Conservation (phyloP, 2,329 filamentous ascomycete species). For the Verruconis gallopava region DNA sequence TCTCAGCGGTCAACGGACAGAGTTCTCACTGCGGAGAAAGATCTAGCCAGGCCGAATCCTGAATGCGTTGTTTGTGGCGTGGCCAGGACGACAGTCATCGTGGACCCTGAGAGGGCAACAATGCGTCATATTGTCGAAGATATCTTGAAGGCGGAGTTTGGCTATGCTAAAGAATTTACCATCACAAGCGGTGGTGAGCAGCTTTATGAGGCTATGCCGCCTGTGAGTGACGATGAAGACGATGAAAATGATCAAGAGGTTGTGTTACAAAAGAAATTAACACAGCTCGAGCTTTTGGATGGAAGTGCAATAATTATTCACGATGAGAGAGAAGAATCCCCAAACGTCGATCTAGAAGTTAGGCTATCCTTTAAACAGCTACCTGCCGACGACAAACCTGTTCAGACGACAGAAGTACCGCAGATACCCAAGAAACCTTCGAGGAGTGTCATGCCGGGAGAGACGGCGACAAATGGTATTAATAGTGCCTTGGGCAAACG, state of each 20-base stretch:
- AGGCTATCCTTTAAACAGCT: constrained; percentile 22
- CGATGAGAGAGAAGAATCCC: constrained; percentile 67
- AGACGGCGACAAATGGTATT: constrained; percentile 5
- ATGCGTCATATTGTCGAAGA: constrained; percentile 67
- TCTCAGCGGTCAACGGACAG: constrained; percentile 51
- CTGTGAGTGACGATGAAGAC: constrained; percentile 60
- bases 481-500: constrained; percentile 26
- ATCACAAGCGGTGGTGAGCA: background rate
- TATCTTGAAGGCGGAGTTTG: constrained; percentile 55
- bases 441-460: constrained; percentile 14
- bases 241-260: constrained; percentile 86
- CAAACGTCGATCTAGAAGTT: constrained; percentile 70
- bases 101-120: constrained; percentile 60
- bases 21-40: constrained; percentile 40
- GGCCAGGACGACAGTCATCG: constrained; percentile 51
- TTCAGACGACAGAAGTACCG: constrained; percentile 35
- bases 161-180: constrained; percentile 64
- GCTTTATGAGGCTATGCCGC: constrained; percentile 42
- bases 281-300: constrained; percentile 59
- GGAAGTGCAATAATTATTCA: constrained; percentile 71
- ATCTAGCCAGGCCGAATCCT: constrained; percentile 48
- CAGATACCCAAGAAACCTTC: constrained; percentile 37
- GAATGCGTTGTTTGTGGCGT: constrained; percentile 75
- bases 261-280: constrained; percentile 67
- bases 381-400: constrained; percentile 37